phyloP scores from a whole-genome alignment of 1,284 basidiomycete genomes.

The Boletus semigastroideus region DNA sequence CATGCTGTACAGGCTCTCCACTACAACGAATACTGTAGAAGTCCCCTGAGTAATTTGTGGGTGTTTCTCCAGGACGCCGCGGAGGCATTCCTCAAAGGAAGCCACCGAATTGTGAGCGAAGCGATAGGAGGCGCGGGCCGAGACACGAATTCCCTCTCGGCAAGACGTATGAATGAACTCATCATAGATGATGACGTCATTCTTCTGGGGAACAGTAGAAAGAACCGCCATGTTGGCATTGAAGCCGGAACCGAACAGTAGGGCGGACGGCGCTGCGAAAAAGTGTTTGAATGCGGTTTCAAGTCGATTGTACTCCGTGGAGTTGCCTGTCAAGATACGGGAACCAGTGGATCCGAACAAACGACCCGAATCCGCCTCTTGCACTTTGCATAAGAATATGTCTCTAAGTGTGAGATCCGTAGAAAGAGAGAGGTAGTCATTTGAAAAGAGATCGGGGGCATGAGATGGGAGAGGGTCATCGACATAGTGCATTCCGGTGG shows the following conservation, averaged over 20 bases:
- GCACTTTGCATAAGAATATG: constrained; percentile 31
- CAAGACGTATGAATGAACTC: constrained; percentile 58
- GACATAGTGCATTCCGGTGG: constrained; percentile 3
- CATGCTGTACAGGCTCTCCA: constrained; percentile 66
- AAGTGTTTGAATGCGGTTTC: constrained; percentile 11
- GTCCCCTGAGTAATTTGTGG: constrained; percentile 21
- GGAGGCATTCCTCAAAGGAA: constrained; percentile 25
- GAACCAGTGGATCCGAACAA: constrained; percentile 53
- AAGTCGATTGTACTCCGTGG: constrained; percentile 18
- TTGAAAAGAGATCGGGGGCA: constrained; percentile 50
- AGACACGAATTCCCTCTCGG: constrained; percentile 55
- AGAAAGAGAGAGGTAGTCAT: constrained; percentile 59
- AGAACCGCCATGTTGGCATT: constrained; percentile 61
- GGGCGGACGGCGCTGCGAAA: constrained; percentile 36
- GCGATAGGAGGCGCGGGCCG: constrained; percentile 29
- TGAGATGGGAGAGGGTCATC: constrained; percentile 35
- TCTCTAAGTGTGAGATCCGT: constrained; percentile 35
- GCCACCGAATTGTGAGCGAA: constrained; percentile 50
- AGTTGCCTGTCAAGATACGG: constrained; percentile 48
- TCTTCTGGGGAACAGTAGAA: constrained; percentile 46
- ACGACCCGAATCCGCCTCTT: constrained; percentile 15
- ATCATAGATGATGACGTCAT: constrained; percentile 58
- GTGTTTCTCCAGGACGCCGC: constrained; percentile 21
- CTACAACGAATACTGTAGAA: constrained; percentile 45
- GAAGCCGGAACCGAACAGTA: constrained; percentile 62